Base-by-base conservation (phyloP, 1,284 basidiomycete genomes). In the Taiwanofungus camphoratus region DNA sequence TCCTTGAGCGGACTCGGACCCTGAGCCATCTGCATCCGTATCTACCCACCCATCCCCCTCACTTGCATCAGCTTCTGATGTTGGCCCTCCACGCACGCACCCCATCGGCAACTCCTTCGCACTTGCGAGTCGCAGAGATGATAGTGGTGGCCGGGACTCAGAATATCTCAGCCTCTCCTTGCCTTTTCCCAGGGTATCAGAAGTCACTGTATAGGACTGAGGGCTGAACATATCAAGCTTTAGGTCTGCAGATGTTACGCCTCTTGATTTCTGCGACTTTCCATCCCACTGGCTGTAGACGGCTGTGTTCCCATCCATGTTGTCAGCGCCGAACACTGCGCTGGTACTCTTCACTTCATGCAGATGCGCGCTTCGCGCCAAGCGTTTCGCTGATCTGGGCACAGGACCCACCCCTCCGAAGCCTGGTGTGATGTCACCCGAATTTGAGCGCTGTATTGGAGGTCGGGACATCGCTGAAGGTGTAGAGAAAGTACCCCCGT, bases 291-390 rank as follows among this genome's bases (percentile, higher is more conserved):
- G n/a, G n/a, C n/a, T n/a, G n/a, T n/a, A n/a, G n/a, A n/a, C n/a
- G n/a, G n/a, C 31, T 16, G 31, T 16, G 15, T 16, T 33, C 8
- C 21, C 29, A 16, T 5, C 12, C 39, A 15, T 26, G 32, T 22
- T 13, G 18, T 8, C 23, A 8, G 11, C 18, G 12, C 20, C 26
- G 7, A 9, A 16, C 11, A 27, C 41, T n/a, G 23, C 18, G 11
- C 18, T 18, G 13, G 45, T 31, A 20, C 45, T 50, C 48, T 69
- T 69, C 47, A 86, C 75, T 56, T 85, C 82, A 52, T 87, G 85
- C 47, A 87, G 50, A 66, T 87, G 85, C 2, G 85, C 79, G 3
- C 70, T 82, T 34, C 81, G 68, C 19, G 82, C 84, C 76, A 77
- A 83, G 31, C 70, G 70, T 46, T 73, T 76, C 30, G 74, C 74